Conservation (phyloP, 352 stramenopile species). For the Elongisporangium undulatum region DNA sequence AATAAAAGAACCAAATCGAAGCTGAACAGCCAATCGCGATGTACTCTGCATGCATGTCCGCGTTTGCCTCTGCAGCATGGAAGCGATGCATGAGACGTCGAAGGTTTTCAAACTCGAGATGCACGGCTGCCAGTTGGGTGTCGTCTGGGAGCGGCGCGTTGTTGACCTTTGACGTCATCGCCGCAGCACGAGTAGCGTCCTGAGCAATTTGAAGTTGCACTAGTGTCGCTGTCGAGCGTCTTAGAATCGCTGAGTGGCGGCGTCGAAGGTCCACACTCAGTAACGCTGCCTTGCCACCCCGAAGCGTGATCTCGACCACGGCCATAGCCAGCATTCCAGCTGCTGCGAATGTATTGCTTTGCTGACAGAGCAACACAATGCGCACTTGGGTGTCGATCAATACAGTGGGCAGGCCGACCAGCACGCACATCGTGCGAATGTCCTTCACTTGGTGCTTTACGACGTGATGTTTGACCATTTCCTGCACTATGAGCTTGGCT, state of each 20-base stretch:
- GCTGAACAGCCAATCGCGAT: slow-evolving; percentile 35
- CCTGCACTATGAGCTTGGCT: slow-evolving; percentile 30
- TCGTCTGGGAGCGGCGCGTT: neutral
- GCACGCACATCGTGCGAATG: slow-evolving; percentile 35
- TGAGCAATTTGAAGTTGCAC: neutral
- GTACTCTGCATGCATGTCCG: slow-evolving; percentile 40
- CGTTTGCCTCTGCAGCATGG: slow-evolving; percentile 21
- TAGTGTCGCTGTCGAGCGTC: neutral
- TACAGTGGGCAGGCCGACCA: slow-evolving; percentile 29
- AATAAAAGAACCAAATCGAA: slow-evolving; percentile 28
- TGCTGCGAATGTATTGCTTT: slow-evolving; percentile 17
- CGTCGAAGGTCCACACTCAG: slow-evolving; percentile 17
- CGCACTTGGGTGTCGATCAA: slow-evolving; percentile 43
- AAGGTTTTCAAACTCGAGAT: slow-evolving; percentile 18
- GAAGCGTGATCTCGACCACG: slow-evolving; percentile 22
- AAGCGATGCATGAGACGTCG: slow-evolving; percentile 14
- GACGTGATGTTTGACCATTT: slow-evolving; percentile 19
- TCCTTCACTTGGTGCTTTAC: slow-evolving; percentile 21
- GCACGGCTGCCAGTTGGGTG: slow-evolving; percentile 4
- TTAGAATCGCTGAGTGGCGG: slow-evolving; percentile 8
- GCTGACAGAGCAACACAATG: slow-evolving; percentile 24
- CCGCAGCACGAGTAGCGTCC: neutral
- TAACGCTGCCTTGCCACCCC: slow-evolving; percentile 17
- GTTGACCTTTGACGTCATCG: too few relatives aligned
- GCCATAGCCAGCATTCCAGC: slow-evolving; percentile 23